Evolutionary conservation across 176 grass and related monocot genomes (phyloP), one percentile per base, ranked within the genome.

Genomic region (Bolboschoenus planiculmis): DNA sequence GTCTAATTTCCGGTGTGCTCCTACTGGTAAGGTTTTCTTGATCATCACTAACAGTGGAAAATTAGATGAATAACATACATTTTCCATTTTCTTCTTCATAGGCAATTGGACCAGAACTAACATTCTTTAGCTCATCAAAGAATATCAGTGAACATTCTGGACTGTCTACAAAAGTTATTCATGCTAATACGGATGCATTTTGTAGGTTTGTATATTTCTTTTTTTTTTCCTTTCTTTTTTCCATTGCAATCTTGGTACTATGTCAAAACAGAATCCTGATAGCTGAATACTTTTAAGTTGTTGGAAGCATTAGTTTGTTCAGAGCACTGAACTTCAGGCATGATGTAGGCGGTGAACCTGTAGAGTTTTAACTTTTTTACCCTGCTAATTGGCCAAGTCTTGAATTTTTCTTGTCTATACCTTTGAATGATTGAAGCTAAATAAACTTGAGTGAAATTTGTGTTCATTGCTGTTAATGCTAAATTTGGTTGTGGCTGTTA

Each of bases 41-140:
- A 20, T 16, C 63, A 67, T 67, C 70, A 27, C 11, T 74, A 10
- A 50, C 43, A 75, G 11, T 75, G 43, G 64, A 75, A 29, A 47
- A 7, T 48, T 42, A 50, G 24, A 75, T 75, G 42, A 50, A 75
- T 75, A 75, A 75, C 35, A 15, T 74, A 39, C 65, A 29, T 47
- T 23, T 74, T 74, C 23, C 23, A 50, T 75, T 48, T 75, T 75
- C n/a, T 63, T 30, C 23, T 62, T 81, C 56, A 29, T 88, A 97
- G 95, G 92, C 95, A 59, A 94, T 97, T 90, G 95, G 95, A 71
- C 92, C 92, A 81, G 95, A 97, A 87, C 92, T 97, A 86, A 94
- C 95, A 29, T 97, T 97, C 83, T 94, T 94, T 76, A 97, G 89
- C 56, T 89, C 92, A 78, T 97, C 90, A 62, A 92, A 93, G 84